Percentiles rank a stretch among this genome's conserved stretches.
Conservation (phyloP, 2,329 filamentous ascomycete species). For the Colletotrichum acutatum region DNA sequence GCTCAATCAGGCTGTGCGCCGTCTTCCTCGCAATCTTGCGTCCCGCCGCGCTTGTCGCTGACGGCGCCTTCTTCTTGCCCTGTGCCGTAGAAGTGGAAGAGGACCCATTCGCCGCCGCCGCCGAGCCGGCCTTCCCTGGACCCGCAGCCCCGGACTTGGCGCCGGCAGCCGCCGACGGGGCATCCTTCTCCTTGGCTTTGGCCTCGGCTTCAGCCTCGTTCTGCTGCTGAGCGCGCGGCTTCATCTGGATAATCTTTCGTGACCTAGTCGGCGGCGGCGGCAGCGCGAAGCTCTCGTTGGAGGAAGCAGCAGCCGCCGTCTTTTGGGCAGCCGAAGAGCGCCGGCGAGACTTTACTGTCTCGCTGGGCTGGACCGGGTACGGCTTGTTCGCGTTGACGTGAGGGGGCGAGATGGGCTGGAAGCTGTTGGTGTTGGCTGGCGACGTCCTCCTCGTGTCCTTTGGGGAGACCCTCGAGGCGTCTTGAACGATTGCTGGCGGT, state of each 20-base stretch:
- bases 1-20: constrained; percentile 94
- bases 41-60: constrained; percentile 83
- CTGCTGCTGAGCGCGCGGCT: constrained; percentile 65
- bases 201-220: constrained; percentile 38
- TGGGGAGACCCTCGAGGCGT: constrained; percentile 58
- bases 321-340: constrained; percentile 58
- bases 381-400: constrained; percentile 42
- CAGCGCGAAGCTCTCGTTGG: constrained; percentile 78
- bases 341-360: constrained; percentile 64
- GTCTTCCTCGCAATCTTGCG: constrained; percentile 96
- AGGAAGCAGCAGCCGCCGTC: constrained; percentile 50
- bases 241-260: constrained; percentile 99
- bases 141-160: constrained; percentile 22
- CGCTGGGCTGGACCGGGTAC: constrained; percentile 61
- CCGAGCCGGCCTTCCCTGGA: constrained; percentile 24
- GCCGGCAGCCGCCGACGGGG: constrained; percentile 32
- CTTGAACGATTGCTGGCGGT: constrained; percentile 74
- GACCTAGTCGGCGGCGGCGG: constrained; percentile 92
- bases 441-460: constrained; percentile 49
- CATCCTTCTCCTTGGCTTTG: not conserved
- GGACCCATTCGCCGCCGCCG: constrained; percentile 37
- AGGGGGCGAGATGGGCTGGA: constrained; percentile 22
- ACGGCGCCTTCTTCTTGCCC: constrained; percentile 80
- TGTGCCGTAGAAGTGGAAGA: constrained; percentile 30
- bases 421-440: constrained; percentile 17